Evolutionary conservation across 2,329 filamentous ascomycete species (phyloP).

Genomic region (Cladophialophora exuberans): DNA sequence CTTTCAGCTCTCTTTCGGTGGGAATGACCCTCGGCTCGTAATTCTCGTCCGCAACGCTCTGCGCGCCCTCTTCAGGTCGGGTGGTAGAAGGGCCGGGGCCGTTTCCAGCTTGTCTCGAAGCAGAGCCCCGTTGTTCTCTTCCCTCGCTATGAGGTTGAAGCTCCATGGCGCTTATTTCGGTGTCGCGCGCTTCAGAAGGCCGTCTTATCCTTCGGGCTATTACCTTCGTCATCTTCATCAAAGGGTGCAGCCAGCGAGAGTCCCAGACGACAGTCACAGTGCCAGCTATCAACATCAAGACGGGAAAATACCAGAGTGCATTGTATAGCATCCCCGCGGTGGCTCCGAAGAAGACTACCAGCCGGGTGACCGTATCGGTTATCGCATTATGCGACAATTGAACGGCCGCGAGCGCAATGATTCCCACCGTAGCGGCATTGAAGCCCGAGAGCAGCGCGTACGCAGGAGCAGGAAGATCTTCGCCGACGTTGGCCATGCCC

Average conservation of each 20-base stretch:
- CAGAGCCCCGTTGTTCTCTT: not conserved
- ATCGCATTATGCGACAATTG: conserved; percentile 62
- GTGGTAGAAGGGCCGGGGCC: not conserved
- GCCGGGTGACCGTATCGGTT: conserved; percentile 64
- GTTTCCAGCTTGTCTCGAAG: not conserved
- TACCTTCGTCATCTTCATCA: conserved; percentile 22
- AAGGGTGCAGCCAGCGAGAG: conserved; percentile 53
- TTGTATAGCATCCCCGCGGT: conserved; percentile 71
- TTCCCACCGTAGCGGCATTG: conserved; percentile 72
- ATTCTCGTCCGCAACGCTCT: not conserved
- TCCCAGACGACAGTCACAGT: conserved; percentile 60
- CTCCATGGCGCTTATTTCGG: not conserved
- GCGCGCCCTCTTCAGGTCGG: not conserved
- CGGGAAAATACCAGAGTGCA: conserved; percentile 74
- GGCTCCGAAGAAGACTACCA: conserved; percentile 66
- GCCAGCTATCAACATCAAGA: conserved; percentile 63
- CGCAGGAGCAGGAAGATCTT: conserved; percentile 62
- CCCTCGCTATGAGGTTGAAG: too few species aligned
- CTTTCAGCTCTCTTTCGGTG: conserved; percentile 20
- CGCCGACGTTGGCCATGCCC: conserved; percentile 64
- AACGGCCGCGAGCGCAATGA: conserved; percentile 73
- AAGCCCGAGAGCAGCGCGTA: conserved; percentile 74
- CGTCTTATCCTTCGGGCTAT: not conserved
- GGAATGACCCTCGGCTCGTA: conserved; percentile 6
- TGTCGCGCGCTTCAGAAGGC: not conserved